These are phyloP conservation scores for Mycena belliarum DNA, from an alignment of 768 basidiomycete species.

Conservation along the genomic window DNA sequence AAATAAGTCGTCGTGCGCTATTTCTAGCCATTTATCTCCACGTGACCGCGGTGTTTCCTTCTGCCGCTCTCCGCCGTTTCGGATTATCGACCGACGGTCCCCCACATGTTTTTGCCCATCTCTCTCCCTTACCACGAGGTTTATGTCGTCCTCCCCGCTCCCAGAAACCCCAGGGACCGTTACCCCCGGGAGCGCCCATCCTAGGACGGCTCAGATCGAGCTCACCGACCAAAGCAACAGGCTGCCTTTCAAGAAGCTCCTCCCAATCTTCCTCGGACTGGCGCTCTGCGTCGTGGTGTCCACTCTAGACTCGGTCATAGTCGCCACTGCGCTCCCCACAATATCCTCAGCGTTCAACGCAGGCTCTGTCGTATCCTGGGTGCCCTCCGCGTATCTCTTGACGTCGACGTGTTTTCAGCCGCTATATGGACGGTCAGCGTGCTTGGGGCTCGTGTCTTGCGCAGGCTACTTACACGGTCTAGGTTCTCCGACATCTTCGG, in stretches of 20 bases:
- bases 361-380: constrained; percentile 66
- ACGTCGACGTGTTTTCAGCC: constrained; percentile 68
- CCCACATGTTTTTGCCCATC: too few species aligned
- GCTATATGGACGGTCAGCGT: constrained; percentile 46
- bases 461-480: not conserved
- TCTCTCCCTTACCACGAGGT: too few species aligned
- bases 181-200: too few species aligned
- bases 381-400: constrained; percentile 70
- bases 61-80: too few species aligned
- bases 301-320: constrained; percentile 69
- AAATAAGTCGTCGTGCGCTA: too few species aligned
- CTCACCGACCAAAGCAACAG: constrained; percentile 79
- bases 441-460: not conserved
- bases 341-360: constrained; percentile 68
- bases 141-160: too few species aligned
- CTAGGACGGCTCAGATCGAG: too few species aligned
- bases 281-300: constrained; percentile 63
- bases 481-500: constrained; percentile 66
- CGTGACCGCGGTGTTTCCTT: too few species aligned
- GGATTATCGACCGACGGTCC: too few species aligned
- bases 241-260: constrained; percentile 62
- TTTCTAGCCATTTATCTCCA: too few species aligned
- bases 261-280: constrained; percentile 63
- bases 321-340: constrained; percentile 74
- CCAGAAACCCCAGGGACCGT: too few species aligned